Percentiles rank a stretch among this genome's conserved stretches.
Evolutionary conservation across 148 eudicot genomes (phyloP).

Genomic region (Selenicereus undatus): DNA sequence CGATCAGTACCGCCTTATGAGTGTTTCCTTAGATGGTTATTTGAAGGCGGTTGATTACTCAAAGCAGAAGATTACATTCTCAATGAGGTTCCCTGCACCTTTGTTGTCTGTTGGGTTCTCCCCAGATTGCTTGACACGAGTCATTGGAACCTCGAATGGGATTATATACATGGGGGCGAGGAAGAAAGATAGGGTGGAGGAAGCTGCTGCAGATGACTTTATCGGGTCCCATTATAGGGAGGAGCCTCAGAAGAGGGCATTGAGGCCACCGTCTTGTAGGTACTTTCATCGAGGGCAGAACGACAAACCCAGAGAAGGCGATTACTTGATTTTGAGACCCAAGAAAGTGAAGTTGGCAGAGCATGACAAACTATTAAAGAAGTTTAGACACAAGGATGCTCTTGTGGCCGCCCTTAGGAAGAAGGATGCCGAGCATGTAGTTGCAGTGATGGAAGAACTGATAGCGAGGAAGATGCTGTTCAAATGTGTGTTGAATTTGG

Average conservation of each 20-base stretch:
- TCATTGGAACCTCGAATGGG: conserved; percentile 84
- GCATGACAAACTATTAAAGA: conserved; percentile 77
- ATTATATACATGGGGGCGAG: conserved; percentile 66
- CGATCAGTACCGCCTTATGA: conserved; percentile 60
- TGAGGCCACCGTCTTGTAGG: conserved; percentile 70
- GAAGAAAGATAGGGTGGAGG: conserved; percentile 45
- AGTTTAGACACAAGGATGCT: conserved; percentile 93
- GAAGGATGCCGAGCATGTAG: conserved; percentile 62
- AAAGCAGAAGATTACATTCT: conserved; percentile 59
- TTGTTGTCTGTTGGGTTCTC: conserved; percentile 79
- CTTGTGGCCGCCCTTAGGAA: conserved; percentile 62
- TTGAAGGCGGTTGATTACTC: conserved; percentile 89
- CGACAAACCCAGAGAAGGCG: conserved; percentile 77
- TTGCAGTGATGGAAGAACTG: conserved; percentile 93
- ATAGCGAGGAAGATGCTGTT: conserved; percentile 75
- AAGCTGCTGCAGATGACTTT: conserved; percentile 19
- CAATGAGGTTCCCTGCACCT: conserved; percentile 81
- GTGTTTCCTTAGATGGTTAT: conserved; percentile 84
- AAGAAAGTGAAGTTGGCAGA: conserved; percentile 73
- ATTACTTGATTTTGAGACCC: conserved; percentile 52
- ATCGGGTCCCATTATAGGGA: conserved; percentile 36
- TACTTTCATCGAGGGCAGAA: conserved; percentile 84
- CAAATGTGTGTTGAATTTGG: conserved; percentile 62
- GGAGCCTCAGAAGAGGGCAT: conserved; percentile 42
- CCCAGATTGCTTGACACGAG: conserved; percentile 65